Evolutionary conservation across 768 basidiomycete genomes (phyloP).

Genomic region (Leucocoprinus birnbaumii): DNA sequence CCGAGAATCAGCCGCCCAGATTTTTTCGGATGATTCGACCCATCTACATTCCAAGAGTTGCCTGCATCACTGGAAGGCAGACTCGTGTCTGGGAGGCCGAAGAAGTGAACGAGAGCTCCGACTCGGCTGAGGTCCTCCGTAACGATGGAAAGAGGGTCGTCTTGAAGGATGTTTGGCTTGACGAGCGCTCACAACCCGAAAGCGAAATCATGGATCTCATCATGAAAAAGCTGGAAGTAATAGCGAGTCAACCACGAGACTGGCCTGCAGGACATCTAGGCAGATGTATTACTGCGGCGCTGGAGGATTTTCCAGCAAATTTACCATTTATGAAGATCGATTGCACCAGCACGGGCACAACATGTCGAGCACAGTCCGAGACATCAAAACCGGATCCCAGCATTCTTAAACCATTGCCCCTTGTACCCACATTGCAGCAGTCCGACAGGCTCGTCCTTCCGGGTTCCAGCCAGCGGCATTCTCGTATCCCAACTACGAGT

Average conservation of each 20-base stretch:
- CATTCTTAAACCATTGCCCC: background rate
- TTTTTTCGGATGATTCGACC: background rate
- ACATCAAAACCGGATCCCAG: background rate
- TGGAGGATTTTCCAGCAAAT: too few species aligned
- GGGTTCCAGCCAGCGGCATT: too few species aligned
- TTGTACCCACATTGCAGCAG: background rate
- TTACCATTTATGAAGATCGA: constrained; percentile 7
- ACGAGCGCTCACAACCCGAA: constrained; percentile 11
- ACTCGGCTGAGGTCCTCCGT: background rate
- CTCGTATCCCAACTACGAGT: background rate
- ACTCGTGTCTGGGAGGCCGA: constrained; percentile 15
- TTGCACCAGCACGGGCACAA: background rate
- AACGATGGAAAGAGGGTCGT: constrained; percentile 5
- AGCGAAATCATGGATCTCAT: constrained; percentile 14
- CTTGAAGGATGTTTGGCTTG: constrained; percentile 21
- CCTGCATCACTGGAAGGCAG: constrained; percentile 12
- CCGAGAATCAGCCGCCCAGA: background rate
- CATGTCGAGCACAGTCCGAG: background rate
- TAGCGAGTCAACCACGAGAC: background rate
- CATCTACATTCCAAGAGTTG: background rate
- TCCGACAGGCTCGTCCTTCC: too few species aligned
- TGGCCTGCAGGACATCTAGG: background rate
- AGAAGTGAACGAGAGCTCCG: background rate
- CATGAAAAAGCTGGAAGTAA: constrained; percentile 5
- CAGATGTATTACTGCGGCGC: too few species aligned